Percentiles rank a stretch among this genome's conserved stretches.
phyloP scores from a whole-genome alignment of 2,329 filamentous ascomycete species.

The Epichloe gansuensis region DNA sequence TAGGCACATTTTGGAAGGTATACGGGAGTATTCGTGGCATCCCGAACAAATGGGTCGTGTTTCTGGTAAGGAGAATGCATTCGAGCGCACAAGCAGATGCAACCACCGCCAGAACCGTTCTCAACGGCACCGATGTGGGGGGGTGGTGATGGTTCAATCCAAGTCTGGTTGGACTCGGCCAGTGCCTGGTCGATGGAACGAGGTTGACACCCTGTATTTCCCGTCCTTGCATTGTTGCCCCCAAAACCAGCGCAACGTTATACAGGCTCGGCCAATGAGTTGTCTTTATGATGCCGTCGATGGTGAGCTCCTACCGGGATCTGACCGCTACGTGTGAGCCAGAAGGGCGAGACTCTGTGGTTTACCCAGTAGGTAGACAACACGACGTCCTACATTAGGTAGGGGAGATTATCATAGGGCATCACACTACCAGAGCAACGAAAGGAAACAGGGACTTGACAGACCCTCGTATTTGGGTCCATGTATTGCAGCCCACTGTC shows the following conservation, averaged over 20 bases:
- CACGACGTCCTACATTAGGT: too few relatives aligned
- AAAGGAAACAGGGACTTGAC: not conserved
- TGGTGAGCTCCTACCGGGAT: not conserved
- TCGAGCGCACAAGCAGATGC: not conserved
- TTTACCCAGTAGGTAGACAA: not conserved
- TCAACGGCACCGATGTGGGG: constrained; percentile 1
- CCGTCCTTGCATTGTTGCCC: not conserved
- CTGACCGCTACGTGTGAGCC: not conserved
- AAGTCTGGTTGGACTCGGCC: too few relatives aligned
- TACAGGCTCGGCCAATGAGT: too few relatives aligned
- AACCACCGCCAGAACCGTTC: not conserved
- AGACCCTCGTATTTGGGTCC: not conserved
- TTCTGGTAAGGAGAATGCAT: not conserved
- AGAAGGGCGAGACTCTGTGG: not conserved
- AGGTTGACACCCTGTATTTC: not conserved
- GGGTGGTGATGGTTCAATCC: not conserved
- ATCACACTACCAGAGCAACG: not conserved
- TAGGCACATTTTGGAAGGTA: not conserved
- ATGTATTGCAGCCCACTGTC: constrained; percentile 1
- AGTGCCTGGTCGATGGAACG: not conserved
- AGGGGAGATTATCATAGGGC: not conserved
- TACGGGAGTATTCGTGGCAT: not conserved
- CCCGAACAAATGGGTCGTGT: not conserved
- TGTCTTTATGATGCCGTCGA: not conserved
- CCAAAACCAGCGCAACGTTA: too few relatives aligned